A percentile compares a stretch with the other conserved stretches of the same genome.
These are phyloP conservation scores for Fusarium drepaniforme DNA, from an alignment of 2,329 filamentous ascomycete genomes.

Conservation along the genomic window DNA sequence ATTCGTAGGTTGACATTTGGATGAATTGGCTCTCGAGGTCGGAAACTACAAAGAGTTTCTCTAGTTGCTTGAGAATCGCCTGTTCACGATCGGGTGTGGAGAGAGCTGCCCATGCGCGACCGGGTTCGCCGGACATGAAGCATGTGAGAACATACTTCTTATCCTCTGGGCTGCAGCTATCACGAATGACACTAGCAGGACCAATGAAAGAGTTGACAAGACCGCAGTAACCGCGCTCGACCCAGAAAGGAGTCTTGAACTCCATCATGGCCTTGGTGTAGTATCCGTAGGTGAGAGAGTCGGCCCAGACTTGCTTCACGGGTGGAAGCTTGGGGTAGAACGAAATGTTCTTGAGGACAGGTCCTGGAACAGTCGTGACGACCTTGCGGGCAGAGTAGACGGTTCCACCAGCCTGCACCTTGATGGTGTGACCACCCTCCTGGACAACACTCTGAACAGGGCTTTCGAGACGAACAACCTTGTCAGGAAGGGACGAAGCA, in stretches of 20 bases:
- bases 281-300: constrained; percentile 56
- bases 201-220: constrained; percentile 58
- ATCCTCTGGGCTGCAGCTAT: constrained; percentile 51
- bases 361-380: constrained; percentile 62
- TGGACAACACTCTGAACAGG: constrained; percentile 50
- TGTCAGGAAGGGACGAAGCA: constrained; percentile 48
- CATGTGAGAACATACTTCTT: constrained; percentile 52
- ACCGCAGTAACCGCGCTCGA: constrained; percentile 56
- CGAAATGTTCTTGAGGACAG: constrained; percentile 57
- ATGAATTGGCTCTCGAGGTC: constrained; percentile 44
- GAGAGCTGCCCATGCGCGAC: constrained; percentile 47
- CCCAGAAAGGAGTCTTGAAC: constrained; percentile 56
- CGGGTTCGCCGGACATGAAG: constrained; percentile 55
- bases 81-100: constrained; percentile 32
- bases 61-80: constrained; percentile 45
- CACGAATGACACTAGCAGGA: constrained; percentile 59
- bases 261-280: constrained; percentile 64
- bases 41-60: constrained; percentile 36
- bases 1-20: constrained; percentile 51
- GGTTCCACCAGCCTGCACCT: constrained; percentile 42
- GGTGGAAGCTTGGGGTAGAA: constrained; percentile 61
- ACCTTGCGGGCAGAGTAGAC: constrained; percentile 56
- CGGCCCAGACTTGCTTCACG: constrained; percentile 50
- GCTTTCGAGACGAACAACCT: constrained; percentile 44
- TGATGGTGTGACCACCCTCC: constrained; percentile 27